Conservation (phyloP, 2,329 filamentous ascomycete genomes). For the Botrytis fabae region DNA sequence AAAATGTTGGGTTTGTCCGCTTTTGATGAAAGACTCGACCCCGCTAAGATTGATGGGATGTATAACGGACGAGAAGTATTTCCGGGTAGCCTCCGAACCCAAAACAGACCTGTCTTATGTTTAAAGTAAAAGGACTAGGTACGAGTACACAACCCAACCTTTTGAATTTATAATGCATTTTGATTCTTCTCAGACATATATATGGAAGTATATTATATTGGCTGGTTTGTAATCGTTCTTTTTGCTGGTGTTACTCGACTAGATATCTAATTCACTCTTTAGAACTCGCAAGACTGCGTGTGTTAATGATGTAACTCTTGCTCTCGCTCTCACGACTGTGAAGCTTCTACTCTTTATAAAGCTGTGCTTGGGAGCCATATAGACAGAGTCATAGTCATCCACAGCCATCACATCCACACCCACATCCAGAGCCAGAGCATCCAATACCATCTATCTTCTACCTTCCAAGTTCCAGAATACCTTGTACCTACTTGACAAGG, state of each 20-base stretch:
- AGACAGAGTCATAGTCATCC: neutral
- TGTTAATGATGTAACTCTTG: neutral
- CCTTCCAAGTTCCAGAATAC: conserved; percentile 3
- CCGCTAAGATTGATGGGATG: conserved; percentile 17
- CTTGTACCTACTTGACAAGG: neutral
- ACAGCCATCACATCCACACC: neutral
- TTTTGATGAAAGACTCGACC: conserved; percentile 18
- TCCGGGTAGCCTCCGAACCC: conserved; percentile 19
- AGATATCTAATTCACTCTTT: neutral
- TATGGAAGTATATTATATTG: neutral
- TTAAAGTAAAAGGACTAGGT: neutral
- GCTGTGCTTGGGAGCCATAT: neutral
- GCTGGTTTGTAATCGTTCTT: too few relatives aligned
- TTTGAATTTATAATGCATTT: neutral
- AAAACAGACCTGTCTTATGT: neutral
- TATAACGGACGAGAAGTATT: conserved; percentile 20
- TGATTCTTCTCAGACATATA: neutral
- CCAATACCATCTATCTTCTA: neutral
- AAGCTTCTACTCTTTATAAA: neutral
- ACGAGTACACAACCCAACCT: neutral
- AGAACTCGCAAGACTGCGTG: neutral
- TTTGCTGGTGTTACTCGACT: neutral
- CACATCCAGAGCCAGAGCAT: neutral
- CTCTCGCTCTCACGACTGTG: neutral
- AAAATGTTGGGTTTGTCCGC: conserved; percentile 16